Base-by-base conservation (phyloP, 495 filamentous ascomycete species). In the Penicillium paradoxum region DNA sequence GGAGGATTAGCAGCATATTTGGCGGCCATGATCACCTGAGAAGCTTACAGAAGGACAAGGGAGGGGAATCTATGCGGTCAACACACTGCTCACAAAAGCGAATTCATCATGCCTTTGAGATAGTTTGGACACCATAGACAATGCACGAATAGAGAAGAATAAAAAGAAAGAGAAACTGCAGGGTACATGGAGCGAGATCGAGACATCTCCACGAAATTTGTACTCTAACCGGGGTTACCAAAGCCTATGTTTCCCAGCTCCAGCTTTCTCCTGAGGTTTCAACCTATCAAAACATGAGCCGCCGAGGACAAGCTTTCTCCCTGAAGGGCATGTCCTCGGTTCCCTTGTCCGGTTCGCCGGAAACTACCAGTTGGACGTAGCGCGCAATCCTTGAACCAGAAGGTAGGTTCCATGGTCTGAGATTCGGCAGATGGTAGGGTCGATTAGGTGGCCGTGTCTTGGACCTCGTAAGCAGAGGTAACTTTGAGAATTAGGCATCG, bases 261-360 rank as follows among this genome's bases (percentile, higher is more conserved):
- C 4, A 29, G 34, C 34, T 36, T 41, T 51, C 27, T 51, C 39
- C 29, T 51, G 49, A 18, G 19, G n/a, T 24, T 4, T 42, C 18
- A 22, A 24, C 49, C 49, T 51, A 51, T 51, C 19, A 40, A 41
- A 25, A 25, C 19, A 48, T 15, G 33, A 33, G 10, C 48, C 48
- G 29, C 7, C 7, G 29, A 11, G 14, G 30, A 51, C 18, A 34
- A 43, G 39, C 49, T 42, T 51, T 19, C 38, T 41, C 21, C 21
- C 38, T 51, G 49, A 11, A n/a, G 27, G 6, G 17, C 29, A 42
- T 44, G 36, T 54, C 46, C 49, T 47, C 53, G 59, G 62, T 64
- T 53, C 30, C 30, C 7, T 56, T 41, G 47, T 60, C 59, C 44
- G 56, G 60, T 65, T 63, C 53, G 60, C 45, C 50, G 57, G 54